Evolutionary conservation across 257 asterid species (phyloP).

Genomic region (Jacaranda mimosifolia): DNA sequence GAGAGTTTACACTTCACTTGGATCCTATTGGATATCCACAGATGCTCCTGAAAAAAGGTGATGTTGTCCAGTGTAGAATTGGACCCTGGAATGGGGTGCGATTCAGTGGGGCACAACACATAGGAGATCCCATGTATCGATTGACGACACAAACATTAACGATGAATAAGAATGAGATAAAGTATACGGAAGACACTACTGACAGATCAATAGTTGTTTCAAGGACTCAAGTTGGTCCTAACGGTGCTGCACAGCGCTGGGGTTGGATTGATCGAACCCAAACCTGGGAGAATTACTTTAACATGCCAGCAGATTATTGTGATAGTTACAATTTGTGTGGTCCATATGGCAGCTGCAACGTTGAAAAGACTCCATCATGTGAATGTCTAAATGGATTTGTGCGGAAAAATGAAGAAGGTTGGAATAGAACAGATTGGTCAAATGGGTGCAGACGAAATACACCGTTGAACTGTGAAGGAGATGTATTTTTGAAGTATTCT

Average conservation of each 20-base stretch:
- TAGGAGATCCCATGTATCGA: background rate
- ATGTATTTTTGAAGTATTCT: conserved; percentile 14
- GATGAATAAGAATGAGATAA: background rate
- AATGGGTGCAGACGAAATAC: background rate
- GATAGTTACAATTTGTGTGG: background rate
- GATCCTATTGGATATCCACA: no score
- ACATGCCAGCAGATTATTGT: conserved; percentile 5
- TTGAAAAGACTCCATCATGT: background rate
- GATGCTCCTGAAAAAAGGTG: no score
- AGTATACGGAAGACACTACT: background rate
- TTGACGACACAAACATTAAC: background rate
- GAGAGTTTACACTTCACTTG: no score
- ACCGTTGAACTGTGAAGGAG: background rate
- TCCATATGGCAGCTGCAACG: background rate
- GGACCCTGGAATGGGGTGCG: no score
- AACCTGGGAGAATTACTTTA: background rate
- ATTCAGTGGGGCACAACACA: no score
- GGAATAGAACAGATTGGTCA: conserved; percentile 11
- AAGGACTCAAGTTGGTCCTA: background rate
- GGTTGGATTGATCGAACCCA: conserved; percentile 5
- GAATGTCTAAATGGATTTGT: background rate
- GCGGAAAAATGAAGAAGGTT: background rate
- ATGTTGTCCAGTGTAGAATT: no score
- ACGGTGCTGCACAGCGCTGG: background rate
- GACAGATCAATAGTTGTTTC: background rate